Percentiles rank a stretch among this genome's conserved stretches.
Evolutionary conservation across 768 basidiomycete genomes (phyloP).

Genomic region (Boletus barrowsii): DNA sequence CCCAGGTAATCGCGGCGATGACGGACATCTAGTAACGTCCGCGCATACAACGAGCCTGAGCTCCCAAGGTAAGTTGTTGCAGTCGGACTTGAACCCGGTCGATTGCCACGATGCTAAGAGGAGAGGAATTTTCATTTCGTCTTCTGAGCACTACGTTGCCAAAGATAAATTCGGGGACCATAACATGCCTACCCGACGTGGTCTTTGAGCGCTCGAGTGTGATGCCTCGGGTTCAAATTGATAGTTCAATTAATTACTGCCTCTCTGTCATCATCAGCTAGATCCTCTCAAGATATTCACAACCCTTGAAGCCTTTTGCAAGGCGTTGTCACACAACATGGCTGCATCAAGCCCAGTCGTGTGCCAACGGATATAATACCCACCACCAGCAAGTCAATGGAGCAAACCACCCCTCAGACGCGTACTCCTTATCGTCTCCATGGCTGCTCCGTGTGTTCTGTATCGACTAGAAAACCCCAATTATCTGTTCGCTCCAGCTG

Average conservation of each 20-base stretch:
- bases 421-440: neutral
- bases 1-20: too few species aligned
- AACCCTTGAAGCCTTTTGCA: conserved; percentile 2
- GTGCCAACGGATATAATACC: conserved; percentile 10
- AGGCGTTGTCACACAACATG: neutral
- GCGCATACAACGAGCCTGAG: too few species aligned
- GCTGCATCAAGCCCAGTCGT: neutral
- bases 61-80: too few species aligned
- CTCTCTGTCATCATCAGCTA: neutral
- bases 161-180: too few species aligned
- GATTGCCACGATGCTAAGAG: too few species aligned
- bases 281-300: conserved; percentile 1
- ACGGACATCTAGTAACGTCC: too few species aligned
- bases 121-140: too few species aligned
- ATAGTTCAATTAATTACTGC: neutral
- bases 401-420: neutral
- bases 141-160: too few species aligned
- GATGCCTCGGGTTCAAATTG: neutral
- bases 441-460: conserved; percentile 6
- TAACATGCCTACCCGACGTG: too few species aligned
- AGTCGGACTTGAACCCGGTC: too few species aligned
- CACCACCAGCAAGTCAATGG: neutral
- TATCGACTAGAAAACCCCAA: neutral
- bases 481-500: neutral
- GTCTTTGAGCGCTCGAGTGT: neutral